Conservation (phyloP, 257 asterid species). For the Perilla frutescens region DNA sequence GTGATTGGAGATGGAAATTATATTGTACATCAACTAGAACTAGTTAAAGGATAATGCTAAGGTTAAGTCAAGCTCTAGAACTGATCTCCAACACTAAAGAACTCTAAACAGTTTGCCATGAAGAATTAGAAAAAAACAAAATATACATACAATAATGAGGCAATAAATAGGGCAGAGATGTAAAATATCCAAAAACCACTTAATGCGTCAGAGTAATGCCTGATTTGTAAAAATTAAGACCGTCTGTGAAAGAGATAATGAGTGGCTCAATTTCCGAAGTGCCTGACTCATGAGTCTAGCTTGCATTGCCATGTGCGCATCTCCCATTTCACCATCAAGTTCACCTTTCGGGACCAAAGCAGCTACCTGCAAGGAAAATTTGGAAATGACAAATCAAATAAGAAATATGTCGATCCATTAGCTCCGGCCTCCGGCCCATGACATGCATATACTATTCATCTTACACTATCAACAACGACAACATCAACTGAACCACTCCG, state of each 20-base stretch:
- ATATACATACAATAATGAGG: neutral
- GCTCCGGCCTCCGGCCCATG: slow-evolving; percentile 35
- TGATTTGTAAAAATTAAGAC: slow-evolving; percentile 88
- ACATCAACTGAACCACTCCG: slow-evolving; percentile 99
- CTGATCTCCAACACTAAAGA: neutral
- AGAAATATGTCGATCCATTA: slow-evolving; percentile 14
- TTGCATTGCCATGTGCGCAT: slow-evolving; percentile 99
- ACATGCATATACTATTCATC: slow-evolving; percentile 31
- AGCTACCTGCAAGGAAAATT: slow-evolving; percentile 75
- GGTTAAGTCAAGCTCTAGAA: neutral
- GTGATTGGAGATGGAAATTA: neutral
- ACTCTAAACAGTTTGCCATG: slow-evolving; percentile 4
- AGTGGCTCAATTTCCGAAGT: slow-evolving; percentile 94
- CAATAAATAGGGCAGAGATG: neutral
- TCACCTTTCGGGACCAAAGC: slow-evolving; percentile 97
- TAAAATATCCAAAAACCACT: neutral
- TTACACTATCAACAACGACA: slow-evolving; percentile 96
- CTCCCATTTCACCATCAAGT: slow-evolving; percentile 99
- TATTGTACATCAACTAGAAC: neutral
- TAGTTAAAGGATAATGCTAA: neutral
- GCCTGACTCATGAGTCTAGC: slow-evolving; percentile 99
- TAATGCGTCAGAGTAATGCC: slow-evolving; percentile 47
- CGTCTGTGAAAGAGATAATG: slow-evolving; percentile 89
- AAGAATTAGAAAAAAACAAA: neutral
- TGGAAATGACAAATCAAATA: slow-evolving; percentile 17